Evolutionary conservation across 495 filamentous ascomycete species (phyloP).

Genomic region (Penicillium bovifimosum): DNA sequence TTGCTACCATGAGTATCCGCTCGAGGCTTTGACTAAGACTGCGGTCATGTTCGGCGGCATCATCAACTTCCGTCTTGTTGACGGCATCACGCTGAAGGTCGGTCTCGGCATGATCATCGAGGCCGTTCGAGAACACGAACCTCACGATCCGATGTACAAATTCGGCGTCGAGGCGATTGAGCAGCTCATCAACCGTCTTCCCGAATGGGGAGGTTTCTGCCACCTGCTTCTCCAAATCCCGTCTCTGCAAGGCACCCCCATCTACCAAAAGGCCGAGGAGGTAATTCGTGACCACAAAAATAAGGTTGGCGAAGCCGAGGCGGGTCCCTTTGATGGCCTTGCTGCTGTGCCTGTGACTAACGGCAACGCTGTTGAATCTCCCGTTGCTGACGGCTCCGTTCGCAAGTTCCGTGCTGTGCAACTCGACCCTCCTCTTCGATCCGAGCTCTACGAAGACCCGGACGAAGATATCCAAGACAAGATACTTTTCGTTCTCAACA

Average conservation of each 20-base stretch:
- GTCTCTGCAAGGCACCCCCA: conserved; percentile 75
- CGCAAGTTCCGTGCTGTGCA: conserved; percentile 68
- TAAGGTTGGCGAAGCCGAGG: conserved; percentile 30
- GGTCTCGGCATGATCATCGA: conserved; percentile 94
- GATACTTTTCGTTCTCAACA: conserved; percentile 93
- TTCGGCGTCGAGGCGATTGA: conserved; percentile 96
- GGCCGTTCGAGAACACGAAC: conserved; percentile 74
- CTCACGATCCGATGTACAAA: conserved; percentile 89
- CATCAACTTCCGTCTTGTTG: conserved; percentile 85
- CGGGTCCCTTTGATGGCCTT: conserved; percentile 33
- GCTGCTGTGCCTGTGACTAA: conserved; percentile 50
- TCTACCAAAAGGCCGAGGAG: conserved; percentile 74
- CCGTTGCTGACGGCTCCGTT: conserved; percentile 45
- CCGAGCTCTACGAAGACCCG: conserved; percentile 67
- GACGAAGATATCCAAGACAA: conserved; percentile 81
- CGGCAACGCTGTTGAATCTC: conserved; percentile 57
- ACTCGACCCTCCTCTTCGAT: conserved; percentile 58
- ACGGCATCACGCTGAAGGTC: conserved; percentile 83
- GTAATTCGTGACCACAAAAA: conserved; percentile 60
- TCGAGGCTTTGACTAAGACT: conserved; percentile 89
- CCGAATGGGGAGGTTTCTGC: conserved; percentile 90
- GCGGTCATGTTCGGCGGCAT: conserved; percentile 96
- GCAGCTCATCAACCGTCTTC: conserved; percentile 73
- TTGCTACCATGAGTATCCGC: conserved; percentile 88
- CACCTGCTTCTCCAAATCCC: conserved; percentile 73